phyloP scores from a whole-genome alignment of 306 rosid species.

The Benincasa hispida region DNA sequence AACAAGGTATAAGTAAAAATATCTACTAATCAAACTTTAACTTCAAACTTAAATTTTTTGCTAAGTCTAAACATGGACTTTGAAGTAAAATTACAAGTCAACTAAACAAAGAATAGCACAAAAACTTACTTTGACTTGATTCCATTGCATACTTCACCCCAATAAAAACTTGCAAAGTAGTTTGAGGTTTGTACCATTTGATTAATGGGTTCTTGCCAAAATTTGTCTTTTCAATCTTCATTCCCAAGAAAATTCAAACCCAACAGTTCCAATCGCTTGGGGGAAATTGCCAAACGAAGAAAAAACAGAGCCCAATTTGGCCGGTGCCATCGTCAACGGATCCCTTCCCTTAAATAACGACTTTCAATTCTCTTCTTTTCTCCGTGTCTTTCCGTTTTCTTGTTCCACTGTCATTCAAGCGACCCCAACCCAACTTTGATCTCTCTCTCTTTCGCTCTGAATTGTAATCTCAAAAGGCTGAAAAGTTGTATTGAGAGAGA shows the following conservation, averaged over 20 bases:
- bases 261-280: not conserved
- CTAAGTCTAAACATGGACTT: not conserved
- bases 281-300: not conserved
- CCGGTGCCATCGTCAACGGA: slow-evolving; percentile 44
- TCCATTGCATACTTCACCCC: not conserved
- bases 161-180: not conserved
- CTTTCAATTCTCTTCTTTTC: slow-evolving; percentile 15
- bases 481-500: slow-evolving; percentile 63
- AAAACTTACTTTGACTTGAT: not conserved
- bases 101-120: not conserved
- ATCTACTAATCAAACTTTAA: not conserved
- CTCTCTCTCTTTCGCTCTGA: slow-evolving; percentile 22
- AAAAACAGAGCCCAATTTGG: slow-evolving; percentile 22
- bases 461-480: slow-evolving; percentile 53
- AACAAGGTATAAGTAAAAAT: not conserved
- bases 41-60: not conserved
- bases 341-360: slow-evolving; percentile 51
- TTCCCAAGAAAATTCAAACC: not conserved
- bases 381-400: slow-evolving; percentile 9
- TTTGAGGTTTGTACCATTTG: not conserved
- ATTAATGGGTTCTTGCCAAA: not conserved
- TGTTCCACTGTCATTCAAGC: slow-evolving; percentile 26
- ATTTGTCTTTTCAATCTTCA: not conserved
- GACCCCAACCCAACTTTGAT: slow-evolving; percentile 14
- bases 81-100: not conserved